Percentiles rank a stretch among this genome's conserved stretches.
Evolutionary conservation across 257 asterid species (phyloP).

Genomic region (Orobanche coerulescens): DNA sequence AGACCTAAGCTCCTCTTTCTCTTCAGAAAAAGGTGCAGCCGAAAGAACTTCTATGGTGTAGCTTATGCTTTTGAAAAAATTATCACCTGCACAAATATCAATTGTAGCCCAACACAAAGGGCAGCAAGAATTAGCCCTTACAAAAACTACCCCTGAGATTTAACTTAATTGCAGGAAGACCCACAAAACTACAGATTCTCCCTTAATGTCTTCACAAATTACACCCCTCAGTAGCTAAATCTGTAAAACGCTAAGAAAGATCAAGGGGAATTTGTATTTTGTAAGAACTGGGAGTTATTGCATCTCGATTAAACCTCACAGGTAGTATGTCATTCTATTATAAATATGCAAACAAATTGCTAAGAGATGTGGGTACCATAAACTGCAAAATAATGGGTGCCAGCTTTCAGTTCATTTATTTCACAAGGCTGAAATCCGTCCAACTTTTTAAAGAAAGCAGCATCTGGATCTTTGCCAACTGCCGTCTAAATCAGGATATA

Average conservation of each 20-base stretch:
- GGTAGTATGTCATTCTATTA: neutral
- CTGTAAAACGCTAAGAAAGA: no score
- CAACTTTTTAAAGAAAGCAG: conserved; percentile 86
- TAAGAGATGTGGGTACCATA: conserved; percentile 52
- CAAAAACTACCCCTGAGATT: neutral
- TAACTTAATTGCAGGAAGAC: neutral
- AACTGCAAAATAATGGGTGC: conserved; percentile 83
- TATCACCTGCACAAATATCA: conserved; percentile 58
- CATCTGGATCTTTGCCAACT: conserved; percentile 78
- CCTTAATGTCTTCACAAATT: no score
- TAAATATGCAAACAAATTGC: conserved; percentile 13
- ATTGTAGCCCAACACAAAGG: conserved; percentile 15
- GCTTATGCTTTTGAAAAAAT: conserved; percentile 79
- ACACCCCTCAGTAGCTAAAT: neutral
- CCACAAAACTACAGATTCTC: neutral
- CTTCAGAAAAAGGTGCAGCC: conserved; percentile 65
- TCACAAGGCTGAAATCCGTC: conserved; percentile 98
- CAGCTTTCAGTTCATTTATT: conserved; percentile 77
- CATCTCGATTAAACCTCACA: neutral
- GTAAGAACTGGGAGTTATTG: neutral
- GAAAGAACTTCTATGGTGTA: conserved; percentile 81
- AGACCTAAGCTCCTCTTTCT: conserved; percentile 68
- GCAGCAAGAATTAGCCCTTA: conserved; percentile 22
- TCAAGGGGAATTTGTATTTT: neutral
- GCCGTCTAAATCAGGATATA: conserved; percentile 35